Conservation (phyloP, 1,139 yeast species). For the Blastobotrys ciferrii region DNA sequence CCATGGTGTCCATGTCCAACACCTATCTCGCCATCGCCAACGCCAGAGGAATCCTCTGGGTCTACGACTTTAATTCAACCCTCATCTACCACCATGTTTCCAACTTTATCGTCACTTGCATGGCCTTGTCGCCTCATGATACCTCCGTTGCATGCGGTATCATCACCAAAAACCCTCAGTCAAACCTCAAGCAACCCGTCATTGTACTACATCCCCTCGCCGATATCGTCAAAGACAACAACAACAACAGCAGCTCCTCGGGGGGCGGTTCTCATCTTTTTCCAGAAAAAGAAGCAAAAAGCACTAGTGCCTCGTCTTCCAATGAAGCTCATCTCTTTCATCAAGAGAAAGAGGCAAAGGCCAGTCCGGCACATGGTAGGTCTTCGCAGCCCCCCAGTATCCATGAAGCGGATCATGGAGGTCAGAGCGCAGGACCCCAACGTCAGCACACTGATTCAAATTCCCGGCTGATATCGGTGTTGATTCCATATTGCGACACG, state of each 20-base stretch:
- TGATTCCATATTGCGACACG: constrained; percentile 84
- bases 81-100: constrained; percentile 74
- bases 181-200: constrained; percentile 75
- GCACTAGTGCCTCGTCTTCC: too few relatives aligned
- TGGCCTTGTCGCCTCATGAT: constrained; percentile 66
- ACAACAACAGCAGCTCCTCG: constrained; percentile 15
- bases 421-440: too few relatives aligned
- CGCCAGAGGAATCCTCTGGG: constrained; percentile 66
- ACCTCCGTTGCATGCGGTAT: constrained; percentile 74
- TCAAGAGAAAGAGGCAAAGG: too few relatives aligned
- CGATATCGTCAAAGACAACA: constrained; percentile 17
- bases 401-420: too few relatives aligned
- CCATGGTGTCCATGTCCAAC: constrained; percentile 63
- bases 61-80: constrained; percentile 52
- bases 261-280: background rate
- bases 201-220: constrained; percentile 57
- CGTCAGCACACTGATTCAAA: too few relatives aligned
- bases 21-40: constrained; percentile 57
- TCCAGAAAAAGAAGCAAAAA: constrained; percentile 9
- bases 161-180: constrained; percentile 38
- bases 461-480: constrained; percentile 66
- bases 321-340: too few relatives aligned
- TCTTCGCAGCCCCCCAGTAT: too few relatives aligned
- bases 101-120: constrained; percentile 74
- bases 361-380: too few relatives aligned